Evolutionary conservation across 208 protist species (phyloP), one percentile per base, ranked within the genome.

Genomic region (Wallacemonas rigidus): DNA sequence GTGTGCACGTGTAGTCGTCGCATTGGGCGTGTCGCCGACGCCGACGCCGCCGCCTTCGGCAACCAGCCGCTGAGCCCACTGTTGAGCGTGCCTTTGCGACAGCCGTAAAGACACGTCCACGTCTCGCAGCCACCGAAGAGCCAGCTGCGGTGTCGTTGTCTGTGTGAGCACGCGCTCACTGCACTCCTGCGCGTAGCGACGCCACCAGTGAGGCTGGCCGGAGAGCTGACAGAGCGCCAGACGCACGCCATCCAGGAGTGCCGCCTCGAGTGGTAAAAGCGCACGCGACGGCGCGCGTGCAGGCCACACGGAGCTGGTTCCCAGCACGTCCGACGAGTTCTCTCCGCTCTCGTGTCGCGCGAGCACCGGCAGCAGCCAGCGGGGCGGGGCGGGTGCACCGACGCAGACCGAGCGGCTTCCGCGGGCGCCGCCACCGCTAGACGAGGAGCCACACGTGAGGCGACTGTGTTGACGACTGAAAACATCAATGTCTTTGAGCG

Each of bases 401-500:
- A 26, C 26, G 26, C 26, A 26, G 26, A 26, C 26, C 26, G 26
- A 26, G 26, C 26, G 26, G 26, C 26, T 26, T 26, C 26, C 26
- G 26, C 26, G 26, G 26, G 26, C 26, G 26, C 26, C 26, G 26
- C 26, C 26, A 26, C 26, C 26, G 26, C 26, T 26, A 26, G 26
- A 26, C 26, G 26, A 26, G 26, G 26, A 26, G 26, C 26, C 26
- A 26, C 26, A 26, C 26, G 26, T 26, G 26, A 26, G 26, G 26
- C 26, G 26, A 26, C 26, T 26, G 26, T 26, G 26, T 26, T 26
- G 26, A 26, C 26, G 26, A 26, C 26, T 26, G 26, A 26, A 26
- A 26, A 26, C 26, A 26, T 26, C 26, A 51, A 93, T 75, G 43
- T 89, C 75, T 11, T 73, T 58, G 38, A 93, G 57, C n/a, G 81